Conservation (phyloP, 495 filamentous ascomycete species). For the Aspergillus bertholletiae region DNA sequence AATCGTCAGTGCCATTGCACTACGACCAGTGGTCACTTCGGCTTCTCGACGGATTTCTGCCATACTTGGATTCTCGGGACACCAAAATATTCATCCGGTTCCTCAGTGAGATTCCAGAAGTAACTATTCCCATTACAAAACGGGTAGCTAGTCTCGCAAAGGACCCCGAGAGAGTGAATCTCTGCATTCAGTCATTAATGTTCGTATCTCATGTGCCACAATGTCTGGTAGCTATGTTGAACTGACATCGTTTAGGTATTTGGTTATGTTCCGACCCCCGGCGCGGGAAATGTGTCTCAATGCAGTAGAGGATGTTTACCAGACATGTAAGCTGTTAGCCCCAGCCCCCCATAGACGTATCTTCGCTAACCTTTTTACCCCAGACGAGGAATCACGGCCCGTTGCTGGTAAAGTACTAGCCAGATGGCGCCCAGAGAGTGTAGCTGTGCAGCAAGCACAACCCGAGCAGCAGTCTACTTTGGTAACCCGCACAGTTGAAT, state of each 20-base stretch:
- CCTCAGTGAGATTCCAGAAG: constrained; percentile 83
- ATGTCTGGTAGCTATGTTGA: neutral
- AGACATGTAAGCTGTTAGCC: constrained; percentile 43
- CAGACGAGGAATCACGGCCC: constrained; percentile 46
- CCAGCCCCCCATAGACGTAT: neutral
- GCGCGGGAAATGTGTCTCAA: constrained; percentile 78
- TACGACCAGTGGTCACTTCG: constrained; percentile 79
- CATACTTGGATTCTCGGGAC: constrained; percentile 83
- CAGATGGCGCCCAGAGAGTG: constrained; percentile 38
- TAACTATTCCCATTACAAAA: constrained; percentile 65
- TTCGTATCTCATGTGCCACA: constrained; percentile 30
- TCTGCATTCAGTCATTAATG: constrained; percentile 60
- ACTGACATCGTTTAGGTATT: constrained; percentile 51
- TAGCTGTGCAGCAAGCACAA: constrained; percentile 9
- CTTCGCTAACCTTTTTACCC: constrained; percentile 11
- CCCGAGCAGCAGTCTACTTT: constrained; percentile 10
- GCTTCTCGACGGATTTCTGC: constrained; percentile 80
- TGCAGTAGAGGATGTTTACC: constrained; percentile 80
- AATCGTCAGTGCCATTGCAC: constrained; percentile 42
- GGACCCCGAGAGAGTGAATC: constrained; percentile 75
- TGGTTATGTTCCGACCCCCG: constrained; percentile 83
- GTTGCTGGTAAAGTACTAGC: constrained; percentile 40
- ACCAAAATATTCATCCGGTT: constrained; percentile 80
- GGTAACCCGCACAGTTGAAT: constrained; percentile 8
- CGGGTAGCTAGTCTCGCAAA: constrained; percentile 76